Percentiles rank a stretch among this genome's conserved stretches.
Evolutionary conservation across 768 basidiomycete genomes (phyloP).

Genomic region (Lentinula sp.): DNA sequence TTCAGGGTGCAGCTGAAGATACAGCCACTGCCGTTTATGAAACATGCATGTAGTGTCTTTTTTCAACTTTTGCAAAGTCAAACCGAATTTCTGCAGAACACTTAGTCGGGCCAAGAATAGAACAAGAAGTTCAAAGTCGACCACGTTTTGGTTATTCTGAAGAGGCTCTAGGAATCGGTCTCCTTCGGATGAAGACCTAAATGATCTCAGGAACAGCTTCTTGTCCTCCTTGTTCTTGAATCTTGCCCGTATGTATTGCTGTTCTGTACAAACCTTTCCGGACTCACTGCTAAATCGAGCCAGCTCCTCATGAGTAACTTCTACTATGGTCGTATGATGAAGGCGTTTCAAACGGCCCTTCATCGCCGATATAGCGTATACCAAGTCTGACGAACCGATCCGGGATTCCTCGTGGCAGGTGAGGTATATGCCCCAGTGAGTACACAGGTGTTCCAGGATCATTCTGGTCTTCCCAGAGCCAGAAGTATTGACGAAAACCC

Average conservation of each 20-base stretch:
- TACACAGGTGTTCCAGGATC: slow-evolving; percentile 8
- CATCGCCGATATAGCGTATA: neutral
- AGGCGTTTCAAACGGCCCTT: neutral
- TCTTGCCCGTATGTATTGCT: neutral
- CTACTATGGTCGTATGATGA: neutral
- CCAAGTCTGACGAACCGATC: neutral
- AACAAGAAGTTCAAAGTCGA: neutral
- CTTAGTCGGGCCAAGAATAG: neutral
- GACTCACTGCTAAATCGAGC: neutral
- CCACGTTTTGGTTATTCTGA: neutral
- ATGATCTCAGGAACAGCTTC: neutral
- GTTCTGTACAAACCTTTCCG: neutral
- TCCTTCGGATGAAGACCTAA: neutral
- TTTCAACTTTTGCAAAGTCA: neutral
- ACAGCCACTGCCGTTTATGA: neutral
- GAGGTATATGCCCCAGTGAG: slow-evolving; percentile 8
- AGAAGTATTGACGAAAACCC: slow-evolving; percentile 6
- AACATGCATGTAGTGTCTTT: neutral
- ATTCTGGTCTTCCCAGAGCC: slow-evolving; percentile 10
- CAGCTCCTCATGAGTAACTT: neutral
- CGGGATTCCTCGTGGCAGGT: neutral
- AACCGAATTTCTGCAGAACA: neutral
- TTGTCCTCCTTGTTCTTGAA: too few species aligned
- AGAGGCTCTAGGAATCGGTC: neutral
- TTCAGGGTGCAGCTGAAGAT: neutral